These are phyloP conservation scores for Didymella arachidicola DNA, from an alignment of 2,329 filamentous ascomycete genomes.

Conservation along the genomic window DNA sequence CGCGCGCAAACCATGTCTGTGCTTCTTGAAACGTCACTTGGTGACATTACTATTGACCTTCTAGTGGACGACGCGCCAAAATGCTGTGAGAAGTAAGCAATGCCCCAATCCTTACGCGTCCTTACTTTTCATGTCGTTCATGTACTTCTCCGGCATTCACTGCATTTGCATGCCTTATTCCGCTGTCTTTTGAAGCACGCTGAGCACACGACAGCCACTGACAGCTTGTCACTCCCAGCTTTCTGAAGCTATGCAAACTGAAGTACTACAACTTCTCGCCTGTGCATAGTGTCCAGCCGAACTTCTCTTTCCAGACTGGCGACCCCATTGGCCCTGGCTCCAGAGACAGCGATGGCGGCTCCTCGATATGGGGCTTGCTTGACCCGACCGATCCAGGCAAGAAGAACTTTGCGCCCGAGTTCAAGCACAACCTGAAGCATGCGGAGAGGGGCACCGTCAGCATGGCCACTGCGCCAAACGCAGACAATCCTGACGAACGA, in stretches of 20 bases:
- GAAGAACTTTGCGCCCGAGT: constrained; percentile 82
- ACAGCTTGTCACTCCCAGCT: constrained; percentile 67
- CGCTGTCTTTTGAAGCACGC: constrained; percentile 53
- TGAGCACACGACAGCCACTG: constrained; percentile 62
- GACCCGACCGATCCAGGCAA: constrained; percentile 67
- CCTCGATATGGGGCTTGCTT: constrained; percentile 88
- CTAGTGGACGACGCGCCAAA: constrained; percentile 87
- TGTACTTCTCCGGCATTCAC: constrained; percentile 31
- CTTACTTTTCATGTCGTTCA: constrained; percentile 10
- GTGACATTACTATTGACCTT: constrained; percentile 94
- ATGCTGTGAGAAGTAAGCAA: constrained; percentile 89
- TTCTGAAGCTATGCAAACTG: constrained; percentile 96
- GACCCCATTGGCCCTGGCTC: constrained; percentile 90
- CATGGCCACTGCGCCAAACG: constrained; percentile 88
- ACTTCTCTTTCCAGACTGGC: constrained; percentile 95
- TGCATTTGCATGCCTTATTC: constrained; percentile 32
- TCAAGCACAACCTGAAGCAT: constrained; percentile 89
- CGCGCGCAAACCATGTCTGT: constrained; percentile 74
- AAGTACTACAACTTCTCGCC: constrained; percentile 99
- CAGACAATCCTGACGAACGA: constrained; percentile 79
- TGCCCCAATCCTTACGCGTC: constrained; percentile 28
- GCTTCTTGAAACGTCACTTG: constrained; percentile 87
- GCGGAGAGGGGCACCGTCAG: constrained; percentile 89
- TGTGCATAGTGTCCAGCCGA: constrained; percentile 88
- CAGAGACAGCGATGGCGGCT: constrained; percentile 86